Conservation (phyloP, 768 basidiomycete species). For the Leccinum disarticulatum region DNA sequence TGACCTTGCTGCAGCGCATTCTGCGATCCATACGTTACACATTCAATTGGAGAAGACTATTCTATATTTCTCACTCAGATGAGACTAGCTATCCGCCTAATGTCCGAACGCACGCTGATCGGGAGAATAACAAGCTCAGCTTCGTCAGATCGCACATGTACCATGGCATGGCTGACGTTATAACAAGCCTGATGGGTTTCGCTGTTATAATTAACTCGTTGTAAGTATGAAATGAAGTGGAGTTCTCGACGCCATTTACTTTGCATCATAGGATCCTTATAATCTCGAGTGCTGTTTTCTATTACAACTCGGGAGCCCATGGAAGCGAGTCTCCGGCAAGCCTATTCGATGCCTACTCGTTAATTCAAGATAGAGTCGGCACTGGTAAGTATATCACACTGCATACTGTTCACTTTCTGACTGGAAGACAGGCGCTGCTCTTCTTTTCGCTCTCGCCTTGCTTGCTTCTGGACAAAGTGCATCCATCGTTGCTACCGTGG, state of each 20-base stretch:
- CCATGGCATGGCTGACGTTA: slow-evolving; percentile 67
- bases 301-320: slow-evolving; percentile 45
- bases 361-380: slow-evolving; percentile 69
- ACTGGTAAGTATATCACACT: slow-evolving; percentile 43
- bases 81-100: slow-evolving; percentile 20
- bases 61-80: slow-evolving; percentile 26
- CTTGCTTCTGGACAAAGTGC: slow-evolving; percentile 88
- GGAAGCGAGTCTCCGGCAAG: slow-evolving; percentile 55
- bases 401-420: not conserved
- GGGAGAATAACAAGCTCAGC: slow-evolving; percentile 52
- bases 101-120: slow-evolving; percentile 49
- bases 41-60: slow-evolving; percentile 19
- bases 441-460: slow-evolving; percentile 86
- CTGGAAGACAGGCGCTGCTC: slow-evolving; percentile 61
- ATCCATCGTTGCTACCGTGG: slow-evolving; percentile 84
- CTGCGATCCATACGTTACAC: slow-evolving; percentile 6
- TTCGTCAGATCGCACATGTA: slow-evolving; percentile 65
- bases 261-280: slow-evolving; percentile 63
- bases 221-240: slow-evolving; percentile 39
- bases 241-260: not conserved
- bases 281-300: slow-evolving; percentile 81
- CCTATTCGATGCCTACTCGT: slow-evolving; percentile 79
- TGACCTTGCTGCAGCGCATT: slow-evolving; percentile 25
- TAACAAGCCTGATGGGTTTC: slow-evolving; percentile 71
- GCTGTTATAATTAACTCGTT: slow-evolving; percentile 87